Conservation (phyloP, 257 asterid species). For the Solanum paucissectum region DNA sequence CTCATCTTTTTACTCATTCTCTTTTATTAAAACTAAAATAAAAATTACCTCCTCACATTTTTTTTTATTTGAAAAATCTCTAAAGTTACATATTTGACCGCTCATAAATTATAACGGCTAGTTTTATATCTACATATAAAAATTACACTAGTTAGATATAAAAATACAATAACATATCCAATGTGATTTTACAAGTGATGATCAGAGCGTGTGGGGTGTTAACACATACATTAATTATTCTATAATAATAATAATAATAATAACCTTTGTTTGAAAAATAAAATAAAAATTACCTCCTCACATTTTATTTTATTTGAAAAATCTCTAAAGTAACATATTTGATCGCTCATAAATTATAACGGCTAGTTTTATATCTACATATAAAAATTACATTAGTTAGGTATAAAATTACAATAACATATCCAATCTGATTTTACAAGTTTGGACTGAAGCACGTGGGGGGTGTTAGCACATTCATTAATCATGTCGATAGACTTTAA, state of each 20-base stretch:
- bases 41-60: background rate
- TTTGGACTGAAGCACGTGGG: fast-evolving
- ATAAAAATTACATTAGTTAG: background rate
- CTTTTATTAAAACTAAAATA: background rate
- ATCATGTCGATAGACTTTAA: too few relatives aligned
- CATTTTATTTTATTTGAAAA: too few relatives aligned
- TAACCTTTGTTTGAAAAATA: too few relatives aligned
- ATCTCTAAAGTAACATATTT: too few relatives aligned
- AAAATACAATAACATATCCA: background rate
- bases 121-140: background rate
- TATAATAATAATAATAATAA: too few relatives aligned
- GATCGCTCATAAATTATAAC: too few relatives aligned
- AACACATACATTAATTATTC: too few relatives aligned
- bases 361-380: too few relatives aligned
- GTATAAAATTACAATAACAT: background rate
- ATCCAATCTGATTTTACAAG: fast-evolving
- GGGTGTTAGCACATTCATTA: too few relatives aligned
- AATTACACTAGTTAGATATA: background rate
- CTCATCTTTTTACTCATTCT: background rate
- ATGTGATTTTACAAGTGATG: too few relatives aligned
- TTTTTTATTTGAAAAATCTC: too few relatives aligned
- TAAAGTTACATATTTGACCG: background rate
- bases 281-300: background rate
- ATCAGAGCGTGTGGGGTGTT: too few relatives aligned
- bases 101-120: background rate